Evolutionary conservation across 352 stramenopile species (phyloP).

Genomic region (Phytophthora rubi): DNA sequence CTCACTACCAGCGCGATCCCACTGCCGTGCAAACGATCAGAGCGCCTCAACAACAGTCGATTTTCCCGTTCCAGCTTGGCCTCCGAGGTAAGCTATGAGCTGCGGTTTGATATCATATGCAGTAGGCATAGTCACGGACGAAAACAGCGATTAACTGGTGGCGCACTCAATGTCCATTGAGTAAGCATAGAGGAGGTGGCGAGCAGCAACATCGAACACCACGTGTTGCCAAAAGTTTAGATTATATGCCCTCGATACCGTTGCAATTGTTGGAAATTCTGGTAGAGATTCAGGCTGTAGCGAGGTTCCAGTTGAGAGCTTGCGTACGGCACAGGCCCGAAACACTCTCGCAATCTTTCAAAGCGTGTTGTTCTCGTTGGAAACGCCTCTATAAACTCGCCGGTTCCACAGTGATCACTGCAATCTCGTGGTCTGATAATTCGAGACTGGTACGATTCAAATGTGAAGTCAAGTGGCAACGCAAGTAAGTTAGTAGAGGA

Average conservation of each 20-base stretch:
- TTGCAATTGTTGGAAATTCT: constrained; percentile 1
- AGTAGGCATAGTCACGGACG: too few species aligned
- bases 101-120: constrained; percentile 11
- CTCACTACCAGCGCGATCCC: background rate
- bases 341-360: background rate
- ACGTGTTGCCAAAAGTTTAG: constrained; percentile 31
- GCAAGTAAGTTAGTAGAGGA: too few species aligned
- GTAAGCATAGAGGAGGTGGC: constrained; percentile 31
- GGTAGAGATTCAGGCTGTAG: background rate
- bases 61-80: constrained; percentile 12
- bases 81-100: constrained; percentile 18
- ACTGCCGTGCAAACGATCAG: too few species aligned
- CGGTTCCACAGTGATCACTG: background rate
- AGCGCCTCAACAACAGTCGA: constrained; percentile 12
- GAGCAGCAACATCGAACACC: constrained; percentile 26
- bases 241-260: background rate
- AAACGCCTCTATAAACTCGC: background rate
- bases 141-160: too few species aligned
- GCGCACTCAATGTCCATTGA: constrained; percentile 11
- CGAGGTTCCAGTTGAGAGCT: too few species aligned
- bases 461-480: too few species aligned
- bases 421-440: too few species aligned
- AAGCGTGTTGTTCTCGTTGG: background rate
- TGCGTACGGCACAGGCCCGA: background rate
- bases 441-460: too few species aligned